These are phyloP conservation scores for Monosporozyma siamensis DNA, from an alignment of 805 yeast genomes.

Conservation along the genomic window DNA sequence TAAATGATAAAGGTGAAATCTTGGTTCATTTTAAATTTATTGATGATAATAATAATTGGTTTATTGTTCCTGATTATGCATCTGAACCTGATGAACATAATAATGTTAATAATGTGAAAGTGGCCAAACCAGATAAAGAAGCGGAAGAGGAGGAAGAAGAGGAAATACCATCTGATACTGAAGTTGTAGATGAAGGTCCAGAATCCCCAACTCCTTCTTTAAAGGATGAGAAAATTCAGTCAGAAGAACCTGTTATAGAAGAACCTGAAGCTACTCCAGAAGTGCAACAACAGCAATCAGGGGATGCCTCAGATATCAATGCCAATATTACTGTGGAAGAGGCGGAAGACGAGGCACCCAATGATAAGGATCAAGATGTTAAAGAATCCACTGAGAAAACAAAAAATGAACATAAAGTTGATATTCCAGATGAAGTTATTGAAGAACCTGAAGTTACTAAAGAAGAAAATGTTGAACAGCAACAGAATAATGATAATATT, in stretches of 20 bases:
- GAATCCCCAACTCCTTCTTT: slow-evolving; percentile 23
- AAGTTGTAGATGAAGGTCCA: slow-evolving; percentile 16
- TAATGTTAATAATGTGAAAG: slow-evolving; percentile 32
- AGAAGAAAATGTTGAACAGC: background rate
- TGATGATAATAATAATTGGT: slow-evolving; percentile 24
- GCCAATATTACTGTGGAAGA: background rate
- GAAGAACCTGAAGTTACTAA: background rate
- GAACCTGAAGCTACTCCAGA: background rate
- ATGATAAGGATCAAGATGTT: background rate
- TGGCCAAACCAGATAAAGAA: background rate
- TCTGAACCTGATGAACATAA: slow-evolving; percentile 30
- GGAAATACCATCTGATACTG: background rate
- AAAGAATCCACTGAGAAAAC: background rate
- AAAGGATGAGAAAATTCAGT: background rate
- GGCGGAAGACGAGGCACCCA: background rate
- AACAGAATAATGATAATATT: too few species aligned
- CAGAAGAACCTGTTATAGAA: slow-evolving; percentile 1
- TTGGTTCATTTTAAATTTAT: slow-evolving; percentile 22
- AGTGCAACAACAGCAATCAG: background rate
- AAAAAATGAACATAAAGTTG: background rate
- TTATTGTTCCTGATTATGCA: slow-evolving; percentile 22
- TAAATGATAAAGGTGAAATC: slow-evolving; percentile 1
- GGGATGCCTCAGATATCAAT: background rate
- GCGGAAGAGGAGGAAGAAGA: background rate
- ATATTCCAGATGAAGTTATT: background rate